A percentile compares a stretch with the other conserved stretches of the same genome.
Conservation (phyloP, 169 alveolate genomes). For the Plasmodium fragile region DNA sequence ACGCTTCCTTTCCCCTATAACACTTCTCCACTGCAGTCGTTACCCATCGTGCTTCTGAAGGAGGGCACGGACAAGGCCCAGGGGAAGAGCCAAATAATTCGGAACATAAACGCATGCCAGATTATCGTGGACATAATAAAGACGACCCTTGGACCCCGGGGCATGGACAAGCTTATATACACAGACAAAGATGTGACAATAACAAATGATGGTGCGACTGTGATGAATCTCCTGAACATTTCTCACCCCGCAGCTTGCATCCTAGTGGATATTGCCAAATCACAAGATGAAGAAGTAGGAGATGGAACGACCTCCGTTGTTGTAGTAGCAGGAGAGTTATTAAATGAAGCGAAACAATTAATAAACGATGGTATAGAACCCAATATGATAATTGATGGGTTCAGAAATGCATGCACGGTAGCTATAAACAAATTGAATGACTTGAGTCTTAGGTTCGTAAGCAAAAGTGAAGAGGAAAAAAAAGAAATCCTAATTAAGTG, state of each 20-base stretch:
- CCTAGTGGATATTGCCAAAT: constrained; percentile 96
- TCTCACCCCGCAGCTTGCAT: constrained; percentile 99
- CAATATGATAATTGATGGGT: constrained; percentile 95
- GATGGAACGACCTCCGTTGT: constrained; percentile 98
- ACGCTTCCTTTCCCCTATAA: too few species aligned
- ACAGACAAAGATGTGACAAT: constrained; percentile 92
- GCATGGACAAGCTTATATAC: constrained; percentile 98
- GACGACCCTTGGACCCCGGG: constrained; percentile 98
- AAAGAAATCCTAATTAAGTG: constrained; percentile 93
- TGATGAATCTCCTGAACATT: constrained; percentile 93
- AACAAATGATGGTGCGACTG: constrained; percentile 99
- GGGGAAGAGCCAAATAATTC: constrained; percentile 96
- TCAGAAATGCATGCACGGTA: constrained; percentile 92
- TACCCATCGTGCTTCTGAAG: constrained; percentile 94
- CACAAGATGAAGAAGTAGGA: constrained; percentile 98
- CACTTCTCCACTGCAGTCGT: constrained; percentile 77
- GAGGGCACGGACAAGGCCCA: constrained; percentile 98
- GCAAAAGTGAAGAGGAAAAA: constrained; percentile 87
- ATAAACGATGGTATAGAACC: constrained; percentile 98
- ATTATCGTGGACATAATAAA: constrained; percentile 94
- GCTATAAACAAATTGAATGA: constrained; percentile 86
- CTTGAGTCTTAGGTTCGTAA: constrained; percentile 81
- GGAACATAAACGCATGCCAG: constrained; percentile 96
- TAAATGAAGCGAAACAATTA: constrained; percentile 95
- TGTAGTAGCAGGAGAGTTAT: constrained; percentile 96